Base-by-base conservation (phyloP, 2,329 filamentous ascomycete species). In the Diplocarpon rosae region DNA sequence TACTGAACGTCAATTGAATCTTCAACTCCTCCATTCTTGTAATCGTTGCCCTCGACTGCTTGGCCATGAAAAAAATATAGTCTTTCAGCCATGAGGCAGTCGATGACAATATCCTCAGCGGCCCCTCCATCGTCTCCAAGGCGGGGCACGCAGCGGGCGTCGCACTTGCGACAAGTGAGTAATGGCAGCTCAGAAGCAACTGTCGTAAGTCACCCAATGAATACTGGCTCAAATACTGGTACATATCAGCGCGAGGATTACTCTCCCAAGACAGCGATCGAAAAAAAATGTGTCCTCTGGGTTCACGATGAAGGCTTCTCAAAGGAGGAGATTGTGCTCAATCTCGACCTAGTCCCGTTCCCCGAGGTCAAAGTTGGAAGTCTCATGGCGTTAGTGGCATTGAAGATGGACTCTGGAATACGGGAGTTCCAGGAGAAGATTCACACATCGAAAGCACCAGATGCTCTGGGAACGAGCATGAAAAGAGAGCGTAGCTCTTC, bases 311-410 rank as follows among this genome's bases (percentile, higher is more conserved):
- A 93, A 53, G 78, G 75, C 34, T 83, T 88, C 56, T 80, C 82
- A 8, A 75, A 74, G 46, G 85, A 93, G 56, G 85, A 90, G 55
- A 80, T 92, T 36, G 70, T 92, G 16, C 72, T 93, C 57, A 92
- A 90, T 60, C 71, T 82, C 46, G 79, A 85, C 45, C 71, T 80
- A 24, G 20, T 24, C 20, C 20, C n/a, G 13, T 76, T 90, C 47
- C 75, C 77, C 42, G 74, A 76, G 45, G 70, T 86, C 50, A 73
- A 73, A 45, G 69, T 77, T 0, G 85, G 83, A 20, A 75, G 76
- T 50, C 67, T 93, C 44, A 78, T 92, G 64, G 82, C 86, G 55
- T 80, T 93, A 44, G 69, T 81, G 16, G 71, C 79, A 5, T 59
- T 80, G 39, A 76, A 71, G 52, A 60, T 71, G 8, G 75, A 78